Percentiles rank a stretch among this genome's conserved stretches.
Evolutionary conservation across 1,284 basidiomycete genomes (phyloP).

Genomic region (Bjerkandera adusta): DNA sequence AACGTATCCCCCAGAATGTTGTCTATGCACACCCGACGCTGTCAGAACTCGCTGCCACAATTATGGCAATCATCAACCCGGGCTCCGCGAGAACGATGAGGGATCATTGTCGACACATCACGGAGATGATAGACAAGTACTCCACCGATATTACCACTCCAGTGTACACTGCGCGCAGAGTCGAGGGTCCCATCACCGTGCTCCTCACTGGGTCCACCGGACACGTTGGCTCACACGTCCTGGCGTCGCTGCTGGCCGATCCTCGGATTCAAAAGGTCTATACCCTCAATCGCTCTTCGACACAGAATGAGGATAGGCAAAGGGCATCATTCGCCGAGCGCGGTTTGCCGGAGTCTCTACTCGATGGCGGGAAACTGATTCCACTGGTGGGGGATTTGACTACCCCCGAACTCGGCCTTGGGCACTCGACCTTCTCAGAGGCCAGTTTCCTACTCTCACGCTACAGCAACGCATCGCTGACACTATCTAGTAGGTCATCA

Average conservation of each 20-base stretch:
- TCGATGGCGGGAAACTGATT: background rate
- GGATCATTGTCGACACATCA: background rate
- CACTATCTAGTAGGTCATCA: background rate
- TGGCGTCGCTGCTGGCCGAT: conserved; percentile 9
- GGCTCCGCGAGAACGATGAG: no score
- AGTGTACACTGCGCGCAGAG: background rate
- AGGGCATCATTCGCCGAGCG: conserved; percentile 1
- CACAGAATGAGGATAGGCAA: background rate
- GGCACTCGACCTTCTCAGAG: background rate
- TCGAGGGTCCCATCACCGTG: conserved; percentile 5
- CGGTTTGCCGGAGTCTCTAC: background rate
- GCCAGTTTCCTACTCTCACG: background rate
- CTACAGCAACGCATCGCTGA: background rate
- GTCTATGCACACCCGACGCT: conserved; percentile 9
- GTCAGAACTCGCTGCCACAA: background rate
- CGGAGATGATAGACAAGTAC: background rate
- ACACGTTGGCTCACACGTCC: conserved; percentile 13
- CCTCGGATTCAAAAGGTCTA: conserved; percentile 8
- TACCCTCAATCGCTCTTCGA: conserved; percentile 12
- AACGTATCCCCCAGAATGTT: conserved; percentile 1
- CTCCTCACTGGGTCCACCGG: conserved; percentile 18
- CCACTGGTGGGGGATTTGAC: conserved; percentile 4
- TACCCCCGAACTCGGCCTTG: background rate
- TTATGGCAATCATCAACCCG: background rate
- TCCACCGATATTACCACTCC: background rate